phyloP scores from a whole-genome alignment of 2,329 filamentous ascomycete species.

The Lachnum nothofagi region DNA sequence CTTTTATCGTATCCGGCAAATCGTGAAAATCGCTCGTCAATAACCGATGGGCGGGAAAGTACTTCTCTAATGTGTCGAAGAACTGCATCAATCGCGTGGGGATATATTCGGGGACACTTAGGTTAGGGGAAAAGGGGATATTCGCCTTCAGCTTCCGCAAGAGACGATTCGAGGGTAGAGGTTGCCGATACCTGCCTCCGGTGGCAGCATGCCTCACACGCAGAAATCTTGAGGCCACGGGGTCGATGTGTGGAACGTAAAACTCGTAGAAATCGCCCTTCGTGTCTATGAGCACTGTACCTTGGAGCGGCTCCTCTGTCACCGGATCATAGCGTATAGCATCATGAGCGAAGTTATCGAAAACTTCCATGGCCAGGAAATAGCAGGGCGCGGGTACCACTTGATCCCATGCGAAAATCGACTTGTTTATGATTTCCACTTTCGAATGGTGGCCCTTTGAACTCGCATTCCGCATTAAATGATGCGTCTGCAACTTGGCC shows the following conservation, averaged over 20 bases:
- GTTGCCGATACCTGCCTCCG: constrained; percentile 53
- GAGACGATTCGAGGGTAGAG: constrained; percentile 51
- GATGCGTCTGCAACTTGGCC: constrained; percentile 69
- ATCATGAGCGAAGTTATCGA: constrained; percentile 98
- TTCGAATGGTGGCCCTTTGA: constrained; percentile 73
- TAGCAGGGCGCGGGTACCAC: constrained; percentile 92
- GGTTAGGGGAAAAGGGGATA: constrained; percentile 67
- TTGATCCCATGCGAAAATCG: constrained; percentile 88
- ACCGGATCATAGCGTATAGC: constrained; percentile 80
- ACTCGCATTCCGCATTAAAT: constrained; percentile 61
- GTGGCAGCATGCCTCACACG: constrained; percentile 77
- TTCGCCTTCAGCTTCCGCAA: constrained; percentile 58
- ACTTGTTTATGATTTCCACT: constrained; percentile 90
- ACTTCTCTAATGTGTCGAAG: constrained; percentile 81
- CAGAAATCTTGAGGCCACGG: constrained; percentile 75
- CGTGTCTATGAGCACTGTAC: constrained; percentile 77
- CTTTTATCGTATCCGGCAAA: constrained; percentile 75
- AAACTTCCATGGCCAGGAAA: constrained; percentile 96
- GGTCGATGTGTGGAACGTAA: constrained; percentile 76
- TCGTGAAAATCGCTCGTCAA: constrained; percentile 86
- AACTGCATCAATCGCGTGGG: constrained; percentile 94
- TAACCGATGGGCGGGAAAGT: constrained; percentile 86
- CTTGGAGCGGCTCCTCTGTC: constrained; percentile 80
- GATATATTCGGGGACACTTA: constrained; percentile 84
- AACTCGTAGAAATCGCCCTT: constrained; percentile 93